A percentile compares a stretch with the other conserved stretches of the same genome.
phyloP scores from a whole-genome alignment of 768 basidiomycete genomes.

The Rhodotorula diobovata region DNA sequence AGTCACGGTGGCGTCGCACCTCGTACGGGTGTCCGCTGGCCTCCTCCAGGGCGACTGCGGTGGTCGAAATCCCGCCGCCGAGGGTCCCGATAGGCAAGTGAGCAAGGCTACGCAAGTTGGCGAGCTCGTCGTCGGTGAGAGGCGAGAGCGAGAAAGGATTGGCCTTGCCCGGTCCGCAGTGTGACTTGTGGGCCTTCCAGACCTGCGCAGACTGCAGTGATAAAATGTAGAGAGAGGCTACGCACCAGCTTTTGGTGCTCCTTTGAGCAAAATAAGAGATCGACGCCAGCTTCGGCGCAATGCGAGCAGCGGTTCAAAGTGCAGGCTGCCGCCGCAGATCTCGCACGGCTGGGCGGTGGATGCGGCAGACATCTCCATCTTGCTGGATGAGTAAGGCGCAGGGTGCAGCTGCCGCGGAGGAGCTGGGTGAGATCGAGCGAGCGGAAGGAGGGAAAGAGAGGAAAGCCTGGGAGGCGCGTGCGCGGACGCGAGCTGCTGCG shows the following conservation, averaged over 20 bases:
- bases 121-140: neutral
- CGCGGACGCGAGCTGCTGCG: no score
- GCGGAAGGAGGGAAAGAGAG: no score
- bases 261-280: neutral
- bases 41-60: no score
- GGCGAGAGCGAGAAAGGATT: neutral
- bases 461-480: no score
- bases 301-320: no score
- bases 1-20: neutral
- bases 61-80: neutral
- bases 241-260: neutral
- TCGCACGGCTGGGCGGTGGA: no score
- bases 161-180: neutral
- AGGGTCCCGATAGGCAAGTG: neutral
- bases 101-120: neutral
- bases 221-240: neutral
- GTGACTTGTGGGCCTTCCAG: neutral
- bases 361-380: no score
- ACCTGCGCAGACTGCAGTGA: neutral
- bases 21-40: neutral
- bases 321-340: no score
- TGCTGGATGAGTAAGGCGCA: no score
- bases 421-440: no score
- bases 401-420: no score
- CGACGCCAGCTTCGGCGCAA: no score